Evolutionary conservation across 352 stramenopile genomes (phyloP).

Genomic region (Pythium utonaiense): DNA sequence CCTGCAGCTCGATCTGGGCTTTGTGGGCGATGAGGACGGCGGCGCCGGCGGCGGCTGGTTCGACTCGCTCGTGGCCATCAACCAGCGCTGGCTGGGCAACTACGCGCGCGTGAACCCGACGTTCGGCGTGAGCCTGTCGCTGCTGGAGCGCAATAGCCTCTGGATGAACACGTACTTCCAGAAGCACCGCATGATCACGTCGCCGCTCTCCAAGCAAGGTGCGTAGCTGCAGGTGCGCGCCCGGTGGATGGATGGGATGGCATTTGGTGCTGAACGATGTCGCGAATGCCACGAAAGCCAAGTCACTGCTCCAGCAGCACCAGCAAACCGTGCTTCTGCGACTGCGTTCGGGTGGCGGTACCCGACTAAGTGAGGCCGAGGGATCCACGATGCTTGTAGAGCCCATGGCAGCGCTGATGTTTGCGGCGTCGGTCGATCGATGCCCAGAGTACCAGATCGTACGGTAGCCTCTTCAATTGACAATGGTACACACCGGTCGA

Average conservation of each 20-base stretch:
- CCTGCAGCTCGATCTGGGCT: slow-evolving; percentile 38
- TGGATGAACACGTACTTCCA: slow-evolving; percentile 85
- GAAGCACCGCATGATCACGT: slow-evolving; percentile 68
- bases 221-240: too few relatives aligned
- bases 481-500: too few relatives aligned
- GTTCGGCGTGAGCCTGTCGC: slow-evolving; percentile 46
- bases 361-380: slow-evolving; percentile 41
- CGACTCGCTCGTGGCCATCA: slow-evolving; percentile 47
- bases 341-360: slow-evolving; percentile 28
- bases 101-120: slow-evolving; percentile 55
- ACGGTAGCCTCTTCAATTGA: slow-evolving; percentile 2
- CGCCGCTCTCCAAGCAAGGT: slow-evolving; percentile 54
- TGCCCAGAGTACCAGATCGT: slow-evolving; percentile 64
- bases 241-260: too few relatives aligned
- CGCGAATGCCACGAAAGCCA: too few relatives aligned
- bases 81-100: slow-evolving; percentile 61
- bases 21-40: slow-evolving; percentile 34
- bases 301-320: slow-evolving; percentile 50
- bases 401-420: slow-evolving; percentile 62
- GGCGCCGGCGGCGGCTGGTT: slow-evolving; percentile 26
- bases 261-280: too few relatives aligned
- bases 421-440: slow-evolving; percentile 48
- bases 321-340: slow-evolving; percentile 37
- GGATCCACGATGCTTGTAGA: slow-evolving; percentile 51
- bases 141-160: slow-evolving; percentile 66